Percentiles rank a stretch among this genome's conserved stretches.
Evolutionary conservation across 164 flowering plant genomes (phyloP).

Genomic region (Chimonanthus praecox): DNA sequence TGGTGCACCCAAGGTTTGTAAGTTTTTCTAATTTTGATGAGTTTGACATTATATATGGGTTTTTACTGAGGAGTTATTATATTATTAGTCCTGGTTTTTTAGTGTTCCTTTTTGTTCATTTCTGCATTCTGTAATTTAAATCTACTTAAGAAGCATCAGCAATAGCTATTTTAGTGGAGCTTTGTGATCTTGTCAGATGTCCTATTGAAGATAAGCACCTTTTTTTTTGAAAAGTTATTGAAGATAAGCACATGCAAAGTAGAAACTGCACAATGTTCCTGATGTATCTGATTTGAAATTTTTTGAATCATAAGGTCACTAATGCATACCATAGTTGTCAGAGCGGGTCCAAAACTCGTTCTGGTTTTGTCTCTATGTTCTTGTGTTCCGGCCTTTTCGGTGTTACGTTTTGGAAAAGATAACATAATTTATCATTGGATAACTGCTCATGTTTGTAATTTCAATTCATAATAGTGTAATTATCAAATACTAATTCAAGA

Average conservation of each 20-base stretch:
- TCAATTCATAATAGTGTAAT: too few relatives aligned
- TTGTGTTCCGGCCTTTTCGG: too few relatives aligned
- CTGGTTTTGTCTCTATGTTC: too few relatives aligned
- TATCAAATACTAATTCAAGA: too few relatives aligned
- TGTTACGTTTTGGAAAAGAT: too few relatives aligned
- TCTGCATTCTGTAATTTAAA: neutral
- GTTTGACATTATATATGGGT: neutral
- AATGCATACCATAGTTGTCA: neutral
- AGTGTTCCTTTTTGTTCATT: neutral
- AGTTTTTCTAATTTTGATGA: slow-evolving; percentile 1
- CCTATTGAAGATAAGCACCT: neutral
- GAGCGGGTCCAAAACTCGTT: neutral
- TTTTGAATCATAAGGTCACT: too few relatives aligned
- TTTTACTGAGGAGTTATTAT: neutral
- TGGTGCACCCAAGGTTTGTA: slow-evolving; percentile 75
- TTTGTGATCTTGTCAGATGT: neutral
- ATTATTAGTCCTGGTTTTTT: neutral
- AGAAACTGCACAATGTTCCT: neutral
- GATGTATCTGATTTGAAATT: neutral
- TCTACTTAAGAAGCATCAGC: neutral
- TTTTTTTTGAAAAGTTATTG: too few relatives aligned
- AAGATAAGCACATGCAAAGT: neutral
- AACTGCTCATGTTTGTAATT: too few relatives aligned
- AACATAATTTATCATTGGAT: too few relatives aligned
- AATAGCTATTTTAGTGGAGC: neutral